Conservation (phyloP, 208 protist genomes). For the Trypanosoma congolense region DNA sequence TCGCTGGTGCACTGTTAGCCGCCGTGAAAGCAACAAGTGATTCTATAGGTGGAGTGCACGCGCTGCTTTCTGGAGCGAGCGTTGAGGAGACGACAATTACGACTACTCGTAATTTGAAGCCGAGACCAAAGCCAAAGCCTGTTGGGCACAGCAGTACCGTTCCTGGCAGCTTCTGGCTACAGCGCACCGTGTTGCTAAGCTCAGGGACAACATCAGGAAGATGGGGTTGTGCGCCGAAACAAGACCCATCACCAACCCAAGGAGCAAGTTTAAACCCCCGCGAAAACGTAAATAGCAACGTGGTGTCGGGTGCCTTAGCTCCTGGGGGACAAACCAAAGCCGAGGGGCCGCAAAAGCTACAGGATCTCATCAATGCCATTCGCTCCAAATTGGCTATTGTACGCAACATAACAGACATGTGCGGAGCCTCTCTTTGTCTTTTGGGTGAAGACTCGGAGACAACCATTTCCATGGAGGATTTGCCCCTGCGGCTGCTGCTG, state of each 20-base stretch:
- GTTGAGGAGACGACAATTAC: not conserved
- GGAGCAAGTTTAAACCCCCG: not conserved
- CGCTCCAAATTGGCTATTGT: conserved; percentile 5
- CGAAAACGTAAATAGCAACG: not conserved
- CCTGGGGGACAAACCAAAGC: not conserved
- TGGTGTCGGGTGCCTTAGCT: not conserved
- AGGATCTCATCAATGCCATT: conserved; percentile 7
- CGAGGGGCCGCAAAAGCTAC: not conserved
- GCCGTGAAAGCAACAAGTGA: conserved; percentile 13
- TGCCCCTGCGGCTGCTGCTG: conserved; percentile 33
- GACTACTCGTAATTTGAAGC: conserved; percentile 1
- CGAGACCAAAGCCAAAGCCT: conserved; percentile 9
- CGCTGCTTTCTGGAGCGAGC: conserved; percentile 1
- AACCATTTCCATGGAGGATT: conserved; percentile 8
- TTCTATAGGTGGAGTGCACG: conserved; percentile 10
- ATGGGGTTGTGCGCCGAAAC: too few relatives aligned
- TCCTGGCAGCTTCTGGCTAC: not conserved
- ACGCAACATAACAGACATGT: conserved; percentile 13
- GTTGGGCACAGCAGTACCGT: conserved; percentile 4
- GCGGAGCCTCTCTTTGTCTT: conserved; percentile 8
- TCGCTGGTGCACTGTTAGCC: conserved; percentile 8
- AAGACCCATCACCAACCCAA: too few relatives aligned
- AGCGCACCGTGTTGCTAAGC: not conserved
- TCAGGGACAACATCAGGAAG: too few relatives aligned
- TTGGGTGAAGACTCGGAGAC: conserved; percentile 15